phyloP scores from a whole-genome alignment of 75 land plant species.

The Adiantum capillusveneris region DNA sequence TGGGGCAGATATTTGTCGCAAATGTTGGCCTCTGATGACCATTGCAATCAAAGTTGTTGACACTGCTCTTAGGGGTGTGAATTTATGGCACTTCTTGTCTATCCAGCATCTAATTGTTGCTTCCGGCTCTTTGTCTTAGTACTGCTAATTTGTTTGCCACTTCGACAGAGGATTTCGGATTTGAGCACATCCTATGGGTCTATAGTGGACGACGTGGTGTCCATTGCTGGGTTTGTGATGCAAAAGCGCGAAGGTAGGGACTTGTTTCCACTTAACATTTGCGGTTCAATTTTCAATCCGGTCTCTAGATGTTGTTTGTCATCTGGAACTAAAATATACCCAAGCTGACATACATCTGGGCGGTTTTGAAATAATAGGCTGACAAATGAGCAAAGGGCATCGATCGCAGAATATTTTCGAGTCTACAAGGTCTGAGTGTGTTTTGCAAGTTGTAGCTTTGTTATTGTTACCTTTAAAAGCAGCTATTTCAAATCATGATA shows the following conservation, averaged over 20 bases:
- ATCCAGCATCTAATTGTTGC: background rate
- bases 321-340: too few species aligned
- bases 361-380: slow-evolving; percentile 43
- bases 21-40: slow-evolving; percentile 99
- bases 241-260: slow-evolving; percentile 79
- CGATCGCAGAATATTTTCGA: slow-evolving; percentile 83
- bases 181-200: slow-evolving; percentile 94
- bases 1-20: slow-evolving; percentile 86
- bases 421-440: slow-evolving; percentile 62
- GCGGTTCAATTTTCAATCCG: too few species aligned
- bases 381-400: slow-evolving; percentile 75
- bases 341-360: too few species aligned
- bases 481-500: too few species aligned
- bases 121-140: background rate
- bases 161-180: slow-evolving; percentile 95
- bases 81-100: too few species aligned
- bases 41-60: slow-evolving; percentile 95
- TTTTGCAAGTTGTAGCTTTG: too few species aligned
- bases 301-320: too few species aligned
- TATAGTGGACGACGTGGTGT: slow-evolving; percentile 99
- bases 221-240: slow-evolving; percentile 99
- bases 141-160: slow-evolving; percentile 3
- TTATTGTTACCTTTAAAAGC: too few species aligned
- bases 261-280: too few species aligned
- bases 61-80: slow-evolving; percentile 75